These are phyloP conservation scores for Avena insularis DNA, from an alignment of 176 grass and related monocot species.

Conservation along the genomic window DNA sequence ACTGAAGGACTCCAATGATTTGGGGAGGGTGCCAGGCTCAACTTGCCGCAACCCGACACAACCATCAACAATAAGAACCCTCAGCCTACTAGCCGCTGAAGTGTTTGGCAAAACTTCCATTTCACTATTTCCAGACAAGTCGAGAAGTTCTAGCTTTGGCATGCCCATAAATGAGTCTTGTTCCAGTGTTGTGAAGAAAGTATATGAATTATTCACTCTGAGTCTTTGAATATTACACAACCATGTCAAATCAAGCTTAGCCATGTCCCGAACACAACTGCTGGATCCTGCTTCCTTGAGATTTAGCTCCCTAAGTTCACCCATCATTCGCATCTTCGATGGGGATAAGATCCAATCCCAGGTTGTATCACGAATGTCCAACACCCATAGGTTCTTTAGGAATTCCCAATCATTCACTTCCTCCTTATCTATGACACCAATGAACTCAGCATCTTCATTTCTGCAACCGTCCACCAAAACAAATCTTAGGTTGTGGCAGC, in stretches of 20 bases:
- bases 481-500: no score
- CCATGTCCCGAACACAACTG: neutral
- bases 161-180: neutral
- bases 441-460: no score
- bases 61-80: conserved; percentile 1
- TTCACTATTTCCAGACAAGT: no score
- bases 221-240: neutral
- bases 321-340: neutral
- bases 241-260: neutral
- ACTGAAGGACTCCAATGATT: no score
- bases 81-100: neutral
- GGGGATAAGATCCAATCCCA: neutral
- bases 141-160: neutral
- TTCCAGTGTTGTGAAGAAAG: neutral
- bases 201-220: neutral
- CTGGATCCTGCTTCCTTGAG: neutral
- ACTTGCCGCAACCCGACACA: neutral
- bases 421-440: no score
- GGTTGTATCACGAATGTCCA: neutral
- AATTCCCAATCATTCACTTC: neutral
- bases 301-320: neutral
- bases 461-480: no score
- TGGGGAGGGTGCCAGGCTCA: neutral
- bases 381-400: conserved; percentile 1
- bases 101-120: no score